Percentiles rank a stretch among this genome's conserved stretches.
Evolutionary conservation across 306 rosid species (phyloP).

Genomic region (Cyamopsis tetragonoloba): DNA sequence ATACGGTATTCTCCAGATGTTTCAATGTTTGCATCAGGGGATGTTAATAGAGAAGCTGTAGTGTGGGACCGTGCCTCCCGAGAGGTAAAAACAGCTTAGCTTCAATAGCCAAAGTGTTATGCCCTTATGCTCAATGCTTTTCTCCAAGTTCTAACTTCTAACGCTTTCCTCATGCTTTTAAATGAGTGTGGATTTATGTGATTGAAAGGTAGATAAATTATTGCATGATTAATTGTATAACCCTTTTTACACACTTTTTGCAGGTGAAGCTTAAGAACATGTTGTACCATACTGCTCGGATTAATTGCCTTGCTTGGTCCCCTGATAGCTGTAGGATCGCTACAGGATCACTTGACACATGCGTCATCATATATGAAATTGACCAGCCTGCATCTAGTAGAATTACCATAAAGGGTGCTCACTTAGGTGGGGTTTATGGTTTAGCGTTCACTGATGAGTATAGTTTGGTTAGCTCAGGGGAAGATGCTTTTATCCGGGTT

Average conservation of each 20-base stretch:
- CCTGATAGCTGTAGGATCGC: slow-evolving; percentile 79
- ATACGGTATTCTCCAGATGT: slow-evolving; percentile 84
- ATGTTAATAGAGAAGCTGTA: slow-evolving; percentile 88
- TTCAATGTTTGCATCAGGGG: slow-evolving; percentile 97
- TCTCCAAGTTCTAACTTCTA: no score
- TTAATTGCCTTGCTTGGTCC: slow-evolving; percentile 97
- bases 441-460: slow-evolving; percentile 75
- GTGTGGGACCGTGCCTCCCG: slow-evolving; percentile 75
- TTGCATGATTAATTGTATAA: neutral
- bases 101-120: neutral
- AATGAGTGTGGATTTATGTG: neutral
- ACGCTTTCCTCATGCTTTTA: slow-evolving; percentile 12
- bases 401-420: slow-evolving; percentile 80
- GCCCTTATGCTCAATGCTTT: neutral
- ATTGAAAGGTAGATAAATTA: neutral
- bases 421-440: slow-evolving; percentile 94
- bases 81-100: slow-evolving; percentile 50
- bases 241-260: slow-evolving; percentile 17
- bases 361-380: slow-evolving; percentile 72
- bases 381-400: slow-evolving; percentile 87
- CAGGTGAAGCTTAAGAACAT: slow-evolving; percentile 94
- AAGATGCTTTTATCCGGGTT: slow-evolving; percentile 95
- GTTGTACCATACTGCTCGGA: slow-evolving; percentile 90
- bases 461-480: slow-evolving; percentile 87
- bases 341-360: slow-evolving; percentile 87